Evolutionary conservation across 768 basidiomycete genomes (phyloP).

Genomic region (Mycena metata): DNA sequence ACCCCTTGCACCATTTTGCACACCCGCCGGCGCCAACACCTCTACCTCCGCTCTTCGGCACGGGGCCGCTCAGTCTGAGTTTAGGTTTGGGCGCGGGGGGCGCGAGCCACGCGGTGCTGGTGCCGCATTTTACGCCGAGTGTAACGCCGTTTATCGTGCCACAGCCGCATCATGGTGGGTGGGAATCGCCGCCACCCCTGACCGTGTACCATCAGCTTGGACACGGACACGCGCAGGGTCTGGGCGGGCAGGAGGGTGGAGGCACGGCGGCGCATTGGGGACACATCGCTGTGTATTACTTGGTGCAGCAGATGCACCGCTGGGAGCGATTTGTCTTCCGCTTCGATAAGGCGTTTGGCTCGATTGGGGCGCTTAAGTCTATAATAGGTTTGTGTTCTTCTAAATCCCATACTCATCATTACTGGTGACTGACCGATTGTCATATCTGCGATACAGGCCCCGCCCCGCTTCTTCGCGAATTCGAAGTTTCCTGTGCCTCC

Average conservation of each 20-base stretch:
- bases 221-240: too few relatives aligned
- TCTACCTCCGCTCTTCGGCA: slow-evolving; percentile 39
- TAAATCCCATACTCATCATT: too few relatives aligned
- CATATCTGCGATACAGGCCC: slow-evolving; percentile 60
- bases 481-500: slow-evolving; percentile 82
- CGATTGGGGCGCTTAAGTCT: slow-evolving; percentile 79
- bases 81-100: neutral
- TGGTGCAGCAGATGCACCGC: slow-evolving; percentile 84
- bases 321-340: slow-evolving; percentile 88
- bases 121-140: slow-evolving; percentile 51
- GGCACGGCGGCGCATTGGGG: slow-evolving; percentile 72
- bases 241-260: too few relatives aligned
- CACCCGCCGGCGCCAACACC: too few relatives aligned
- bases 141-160: slow-evolving; percentile 62
- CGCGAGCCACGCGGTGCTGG: slow-evolving; percentile 47
- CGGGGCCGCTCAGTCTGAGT: slow-evolving; percentile 18
- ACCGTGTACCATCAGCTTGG: slow-evolving; percentile 36
- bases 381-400: slow-evolving; percentile 68
- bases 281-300: slow-evolving; percentile 82
- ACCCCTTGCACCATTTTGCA: too few relatives aligned
- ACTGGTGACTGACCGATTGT: slow-evolving; percentile 11
- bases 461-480: slow-evolving; percentile 80
- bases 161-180: slow-evolving; percentile 56
- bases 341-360: slow-evolving; percentile 83
- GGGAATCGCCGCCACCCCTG: slow-evolving; percentile 50